Evolutionary conservation across 371 early-diverging fungal genomes (phyloP), one percentile per base, ranked within the genome.

Genomic region (Rhizomucor miehei): DNA sequence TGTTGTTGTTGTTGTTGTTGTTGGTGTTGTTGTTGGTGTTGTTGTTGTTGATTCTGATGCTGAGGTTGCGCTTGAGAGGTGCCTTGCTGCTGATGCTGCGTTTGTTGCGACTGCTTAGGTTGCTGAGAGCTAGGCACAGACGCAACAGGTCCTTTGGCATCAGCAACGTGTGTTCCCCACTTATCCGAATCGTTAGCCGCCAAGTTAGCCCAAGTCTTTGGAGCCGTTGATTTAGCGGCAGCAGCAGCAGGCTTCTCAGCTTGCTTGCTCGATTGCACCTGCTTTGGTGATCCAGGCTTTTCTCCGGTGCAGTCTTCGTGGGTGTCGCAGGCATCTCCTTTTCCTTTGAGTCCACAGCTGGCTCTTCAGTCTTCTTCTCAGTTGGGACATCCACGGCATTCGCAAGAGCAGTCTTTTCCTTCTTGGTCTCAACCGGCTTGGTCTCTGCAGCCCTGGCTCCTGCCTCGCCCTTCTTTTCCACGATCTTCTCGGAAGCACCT

Each of bases 131-230:
- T 38, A 24, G 57, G 21, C 24, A 62, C 14, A 20, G 64, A 16
- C 21, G 63, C 56, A 16, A 62, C 65, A 0, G 65, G 40, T 8
- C 62, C 70, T 43, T 67, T 72, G 39, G 69, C 56, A n/a, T 69
- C 59, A 10, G 66, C 44, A 34, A 49, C 67, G 29, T 69, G 66
- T 36, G 44, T 56, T 40, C 57, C 73, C 75, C 75, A 72, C 63
- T 69, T 71, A 21, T 45, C 51, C 20, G 60, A 52, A 56, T 71
- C 63, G 13, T 63, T 66, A 35, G 79, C 71, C 13, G 73, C 75
- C 10, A 73, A 43, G 34, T 69, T 71, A 24, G 79, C 79, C 79
- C 79, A 79, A 11, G 79, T 71, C 52, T 66, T 75, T 11, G 71
- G 69, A 25, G 58, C 61, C 19, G 43, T 49, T 38, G 54, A 46